A percentile compares a stretch with the other conserved stretches of the same genome.
Evolutionary conservation across 2,329 filamentous ascomycete species (phyloP).

Genomic region (Ilyonectria destructans): DNA sequence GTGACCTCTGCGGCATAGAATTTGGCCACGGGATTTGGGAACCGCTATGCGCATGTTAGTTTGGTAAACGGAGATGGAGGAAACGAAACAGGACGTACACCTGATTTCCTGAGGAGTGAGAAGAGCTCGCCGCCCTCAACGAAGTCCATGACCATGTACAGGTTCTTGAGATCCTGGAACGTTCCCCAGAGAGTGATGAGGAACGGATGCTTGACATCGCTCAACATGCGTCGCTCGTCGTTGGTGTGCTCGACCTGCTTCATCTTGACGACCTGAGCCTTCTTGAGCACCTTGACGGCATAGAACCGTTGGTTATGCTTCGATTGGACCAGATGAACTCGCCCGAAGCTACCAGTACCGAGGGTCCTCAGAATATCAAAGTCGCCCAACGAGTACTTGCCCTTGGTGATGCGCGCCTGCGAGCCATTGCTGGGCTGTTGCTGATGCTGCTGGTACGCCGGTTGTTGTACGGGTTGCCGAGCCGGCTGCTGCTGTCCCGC

Average conservation of each 20-base stretch:
- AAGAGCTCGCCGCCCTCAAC: constrained; percentile 98
- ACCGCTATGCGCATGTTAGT: constrained; percentile 74
- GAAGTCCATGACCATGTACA: constrained; percentile 99
- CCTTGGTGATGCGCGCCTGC: constrained; percentile 84
- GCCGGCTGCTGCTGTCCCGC: constrained; percentile 48
- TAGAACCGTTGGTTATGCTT: constrained; percentile 99
- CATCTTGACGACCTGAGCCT: constrained; percentile 99
- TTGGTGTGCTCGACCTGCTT: constrained; percentile 99
- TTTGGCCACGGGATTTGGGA: constrained; percentile 98
- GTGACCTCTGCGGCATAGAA: constrained; percentile 99
- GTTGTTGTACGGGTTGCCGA: constrained; percentile 47
- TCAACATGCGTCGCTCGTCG: constrained; percentile 95
- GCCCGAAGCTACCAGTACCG: constrained; percentile 96
- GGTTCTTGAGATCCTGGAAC: constrained; percentile 93
- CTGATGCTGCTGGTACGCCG: constrained; percentile 52
- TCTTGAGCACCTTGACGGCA: constrained; percentile 98
- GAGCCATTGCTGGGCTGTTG: constrained; percentile 53
- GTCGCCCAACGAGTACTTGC: constrained; percentile 95
- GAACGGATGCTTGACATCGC: constrained; percentile 97
- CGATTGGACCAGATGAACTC: constrained; percentile 96
- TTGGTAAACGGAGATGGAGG: constrained; percentile 18
- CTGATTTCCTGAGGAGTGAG: constrained; percentile 93
- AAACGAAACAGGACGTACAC: constrained; percentile 67
- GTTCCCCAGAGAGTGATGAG: constrained; percentile 98
- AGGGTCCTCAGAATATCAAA: constrained; percentile 93